phyloP scores from a whole-genome alignment of 2,329 filamentous ascomycete species.

The Paracorniculantispora psalliotae region DNA sequence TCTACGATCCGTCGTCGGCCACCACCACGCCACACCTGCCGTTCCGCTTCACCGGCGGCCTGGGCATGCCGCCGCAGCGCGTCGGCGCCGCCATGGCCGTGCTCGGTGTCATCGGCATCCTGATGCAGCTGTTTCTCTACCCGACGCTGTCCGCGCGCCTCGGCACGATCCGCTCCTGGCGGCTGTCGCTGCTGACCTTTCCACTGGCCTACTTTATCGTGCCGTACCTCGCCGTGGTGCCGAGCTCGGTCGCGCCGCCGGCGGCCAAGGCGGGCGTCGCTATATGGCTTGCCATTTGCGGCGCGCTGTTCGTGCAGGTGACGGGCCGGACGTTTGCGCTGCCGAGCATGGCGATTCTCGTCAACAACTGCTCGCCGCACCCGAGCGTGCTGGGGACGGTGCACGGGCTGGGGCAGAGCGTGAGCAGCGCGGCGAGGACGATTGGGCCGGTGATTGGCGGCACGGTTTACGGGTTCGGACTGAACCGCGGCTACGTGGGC shows the following conservation, averaged over 20 bases:
- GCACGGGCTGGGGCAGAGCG: constrained; percentile 52
- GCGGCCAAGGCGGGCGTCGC: constrained; percentile 46
- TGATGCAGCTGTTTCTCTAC: constrained; percentile 58
- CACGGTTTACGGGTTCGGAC: constrained; percentile 54
- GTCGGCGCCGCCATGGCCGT: constrained; percentile 77
- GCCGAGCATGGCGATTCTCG: constrained; percentile 41
- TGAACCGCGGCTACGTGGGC: constrained; percentile 53
- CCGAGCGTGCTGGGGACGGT: constrained; percentile 43
- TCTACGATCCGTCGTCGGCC: constrained; percentile 42
- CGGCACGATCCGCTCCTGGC: constrained; percentile 64
- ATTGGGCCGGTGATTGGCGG: constrained; percentile 58
- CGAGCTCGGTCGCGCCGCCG: constrained; percentile 46
- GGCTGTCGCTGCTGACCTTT: constrained; percentile 64
- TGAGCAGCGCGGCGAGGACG: constrained; percentile 53
- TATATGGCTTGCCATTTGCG: constrained; percentile 61
- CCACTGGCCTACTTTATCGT: constrained; percentile 64
- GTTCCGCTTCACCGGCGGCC: constrained; percentile 66
- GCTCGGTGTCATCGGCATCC: constrained; percentile 70
- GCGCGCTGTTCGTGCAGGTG: constrained; percentile 60
- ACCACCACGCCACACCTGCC: constrained; percentile 33
- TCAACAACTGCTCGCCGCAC: constrained; percentile 46
- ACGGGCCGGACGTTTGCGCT: constrained; percentile 59
- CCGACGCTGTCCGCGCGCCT: constrained; percentile 60
- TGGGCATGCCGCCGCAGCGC: constrained; percentile 65
- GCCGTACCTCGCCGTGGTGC: constrained; percentile 67